Base-by-base conservation (phyloP, 208 protist genomes). In the Strigomonas galati region DNA sequence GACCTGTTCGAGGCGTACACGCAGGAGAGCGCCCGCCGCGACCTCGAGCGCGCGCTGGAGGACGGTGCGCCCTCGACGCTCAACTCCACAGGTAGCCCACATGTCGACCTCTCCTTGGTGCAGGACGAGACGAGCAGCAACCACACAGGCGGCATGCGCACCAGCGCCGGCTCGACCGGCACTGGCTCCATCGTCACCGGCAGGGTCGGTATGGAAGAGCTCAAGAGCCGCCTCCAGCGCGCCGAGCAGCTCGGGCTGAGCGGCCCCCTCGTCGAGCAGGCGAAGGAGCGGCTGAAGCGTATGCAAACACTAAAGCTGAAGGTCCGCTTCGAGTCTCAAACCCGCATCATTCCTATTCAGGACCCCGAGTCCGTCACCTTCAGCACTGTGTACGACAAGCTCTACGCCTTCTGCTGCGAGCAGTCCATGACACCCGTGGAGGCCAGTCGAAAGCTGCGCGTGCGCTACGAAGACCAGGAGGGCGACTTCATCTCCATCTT, bases 381-480 rank as follows among this genome's bases (percentile, higher is more conserved):
- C 73, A 55, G 49, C 0, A 71, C 80, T 10, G 76, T 93, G 24
- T 85, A 85, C 69, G 65, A 78, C 23, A 79, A 84, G 44, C 71
- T 93, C 17, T 72, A 76, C 46, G 74, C 60, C 15, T 62, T 84
- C 32, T 93, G 87, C 62, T 73, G 66, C 28, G 60, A 77, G 57
- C 79, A 86, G 68, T 64, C 40, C 19, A 19, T 26, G 52, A 21
- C 66, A 26, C 31, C 19, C 26, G 27, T 28, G 46, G 54, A 63
- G 17, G 28, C 46, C 1, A 76, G 72, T 5, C 74, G 78, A 19
- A 68, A 76, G 27, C 77, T 94, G 65, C 82, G 88, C 35, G 75
- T 94, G 37, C 85, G 84, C 32, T 94, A 94, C 65, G 78, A 88
- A 62, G 88, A 94, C 66, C 21, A 24, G 2, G 88, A 94, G n/a